Base-by-base conservation (phyloP, 768 basidiomycete species). In the Auricularia sp. region DNA sequence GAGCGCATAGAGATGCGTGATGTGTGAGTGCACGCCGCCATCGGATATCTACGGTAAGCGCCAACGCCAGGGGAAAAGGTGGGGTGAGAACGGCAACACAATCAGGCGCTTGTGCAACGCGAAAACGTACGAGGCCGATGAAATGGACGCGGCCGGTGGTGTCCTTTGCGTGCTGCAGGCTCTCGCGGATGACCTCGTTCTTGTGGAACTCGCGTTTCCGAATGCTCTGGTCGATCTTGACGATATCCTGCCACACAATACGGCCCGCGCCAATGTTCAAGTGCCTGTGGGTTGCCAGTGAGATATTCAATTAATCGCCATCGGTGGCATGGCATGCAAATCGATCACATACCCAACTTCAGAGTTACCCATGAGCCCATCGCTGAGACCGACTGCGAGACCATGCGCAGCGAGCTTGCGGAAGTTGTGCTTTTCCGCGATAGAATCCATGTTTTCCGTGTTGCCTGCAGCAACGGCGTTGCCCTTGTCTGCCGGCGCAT, bases 201-300 rank as follows among this genome's bases (percentile, higher is more conserved):
- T 91, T 86, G 76, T 94, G 87, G 77, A 96, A 96, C 69, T 89
- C 84, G 65, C 82, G 77, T 74, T 94, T 96, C 77, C 92, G 87
- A 76, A 98, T 96, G 21, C 87, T 81, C 59, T 94, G 88, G 70
- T 98, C 94, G 71, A 97, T 97, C 68, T 88, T 85, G 70, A 97
- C 95, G 69, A 98, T 98, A 71, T 98, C 95, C 75, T 98, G 95
- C 95, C 95, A 97, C 35, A 97, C 94, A 62, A 97, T 83, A 24
- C 94, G 87, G 0, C 94, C 95, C 63, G 95, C 95, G 39, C 94
- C 94, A 69, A 95, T 92, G 76, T 98, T 98, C 67, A 97, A 77
- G 73, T 97, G 94, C 3, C 94, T 96, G 66, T 42, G 39, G 39
- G 8, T 7, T n/a, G 65, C 3, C 54, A 16, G 47, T 34, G 56